Percentiles rank a stretch among this genome's conserved stretches.
Conservation (phyloP, 495 filamentous ascomycete species). For the Cercophora sp. region DNA sequence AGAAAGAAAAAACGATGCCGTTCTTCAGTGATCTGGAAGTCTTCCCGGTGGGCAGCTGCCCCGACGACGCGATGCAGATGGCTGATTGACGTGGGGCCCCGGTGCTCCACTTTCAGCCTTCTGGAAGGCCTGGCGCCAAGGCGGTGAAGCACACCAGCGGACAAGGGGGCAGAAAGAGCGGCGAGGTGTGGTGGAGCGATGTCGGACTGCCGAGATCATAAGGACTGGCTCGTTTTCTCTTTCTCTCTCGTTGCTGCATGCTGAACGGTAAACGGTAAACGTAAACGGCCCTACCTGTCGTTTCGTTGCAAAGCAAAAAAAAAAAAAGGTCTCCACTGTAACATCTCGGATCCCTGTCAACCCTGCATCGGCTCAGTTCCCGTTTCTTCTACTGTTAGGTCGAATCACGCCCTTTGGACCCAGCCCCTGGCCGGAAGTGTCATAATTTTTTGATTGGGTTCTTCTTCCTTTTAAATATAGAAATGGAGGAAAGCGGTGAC, state of each 20-base stretch:
- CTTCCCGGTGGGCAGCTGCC: not conserved
- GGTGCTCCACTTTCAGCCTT: not conserved
- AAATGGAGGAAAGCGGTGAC: not conserved
- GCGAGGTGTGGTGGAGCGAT: not conserved
- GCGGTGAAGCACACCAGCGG: not conserved
- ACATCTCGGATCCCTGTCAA: too few relatives aligned
- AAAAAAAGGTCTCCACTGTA: too few relatives aligned
- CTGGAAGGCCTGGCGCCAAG: not conserved
- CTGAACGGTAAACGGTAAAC: too few relatives aligned
- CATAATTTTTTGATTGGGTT: not conserved
- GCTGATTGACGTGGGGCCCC: not conserved
- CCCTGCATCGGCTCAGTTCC: slow-evolving; percentile 12
- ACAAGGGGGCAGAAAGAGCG: not conserved
- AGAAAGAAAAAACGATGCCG: not conserved
- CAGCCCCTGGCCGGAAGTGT: not conserved
- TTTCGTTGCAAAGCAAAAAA: too few relatives aligned
- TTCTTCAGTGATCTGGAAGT: not conserved
- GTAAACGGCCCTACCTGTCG: too few relatives aligned
- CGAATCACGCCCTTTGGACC: not conserved
- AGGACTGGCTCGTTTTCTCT: not conserved
- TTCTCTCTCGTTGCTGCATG: slow-evolving; percentile 10
- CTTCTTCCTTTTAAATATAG: not conserved
- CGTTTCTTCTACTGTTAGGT: too few relatives aligned
- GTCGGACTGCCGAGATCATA: not conserved
- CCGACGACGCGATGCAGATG: not conserved